These are phyloP conservation scores for Saccharomycopsis fibuligera DNA, from an alignment of 805 yeast genomes.

Conservation along the genomic window DNA sequence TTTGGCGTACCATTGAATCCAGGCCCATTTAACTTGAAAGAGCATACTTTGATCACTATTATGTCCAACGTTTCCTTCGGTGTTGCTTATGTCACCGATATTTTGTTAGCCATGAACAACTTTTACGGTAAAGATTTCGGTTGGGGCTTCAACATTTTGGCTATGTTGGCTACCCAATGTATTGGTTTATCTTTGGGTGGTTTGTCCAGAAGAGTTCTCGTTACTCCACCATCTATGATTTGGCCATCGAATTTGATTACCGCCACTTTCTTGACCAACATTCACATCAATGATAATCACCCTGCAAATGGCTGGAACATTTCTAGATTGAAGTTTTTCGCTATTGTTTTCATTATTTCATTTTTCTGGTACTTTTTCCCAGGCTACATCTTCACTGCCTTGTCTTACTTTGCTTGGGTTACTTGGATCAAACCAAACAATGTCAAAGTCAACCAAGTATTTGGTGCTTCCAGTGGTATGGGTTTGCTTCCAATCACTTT, in stretches of 20 bases:
- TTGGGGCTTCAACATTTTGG: slow-evolving; percentile 49
- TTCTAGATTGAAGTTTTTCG: slow-evolving; percentile 45
- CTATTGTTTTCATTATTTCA: slow-evolving; percentile 32
- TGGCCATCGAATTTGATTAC: slow-evolving; percentile 68
- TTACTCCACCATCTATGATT: slow-evolving; percentile 55
- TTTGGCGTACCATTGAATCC: slow-evolving; percentile 43
- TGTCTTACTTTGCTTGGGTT: slow-evolving; percentile 56
- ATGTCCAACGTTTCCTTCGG: slow-evolving; percentile 43
- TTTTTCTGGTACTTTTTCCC: slow-evolving; percentile 57
- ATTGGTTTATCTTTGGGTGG: slow-evolving; percentile 69
- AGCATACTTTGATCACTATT: slow-evolving; percentile 51
- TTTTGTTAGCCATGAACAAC: slow-evolving; percentile 43
- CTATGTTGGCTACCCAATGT: slow-evolving; percentile 51
- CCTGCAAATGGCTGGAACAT: slow-evolving; percentile 58
- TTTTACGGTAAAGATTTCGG: slow-evolving; percentile 42
- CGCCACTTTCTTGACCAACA: slow-evolving; percentile 48
- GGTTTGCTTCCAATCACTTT: slow-evolving; percentile 62
- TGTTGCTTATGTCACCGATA: slow-evolving; percentile 53
- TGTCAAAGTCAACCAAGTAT: slow-evolving; percentile 54
- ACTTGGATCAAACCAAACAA: slow-evolving; percentile 60
- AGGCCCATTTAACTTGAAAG: slow-evolving; percentile 57
- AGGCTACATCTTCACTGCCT: slow-evolving; percentile 51
- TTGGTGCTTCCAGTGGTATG: slow-evolving; percentile 56
- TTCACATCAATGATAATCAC: slow-evolving; percentile 44
- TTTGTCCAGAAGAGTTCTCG: slow-evolving; percentile 48